A percentile compares a stretch with the other conserved stretches of the same genome.
These are phyloP conservation scores for Skeletonema tropicum DNA, from an alignment of 108 stramenopile genomes.

Conservation along the genomic window DNA sequence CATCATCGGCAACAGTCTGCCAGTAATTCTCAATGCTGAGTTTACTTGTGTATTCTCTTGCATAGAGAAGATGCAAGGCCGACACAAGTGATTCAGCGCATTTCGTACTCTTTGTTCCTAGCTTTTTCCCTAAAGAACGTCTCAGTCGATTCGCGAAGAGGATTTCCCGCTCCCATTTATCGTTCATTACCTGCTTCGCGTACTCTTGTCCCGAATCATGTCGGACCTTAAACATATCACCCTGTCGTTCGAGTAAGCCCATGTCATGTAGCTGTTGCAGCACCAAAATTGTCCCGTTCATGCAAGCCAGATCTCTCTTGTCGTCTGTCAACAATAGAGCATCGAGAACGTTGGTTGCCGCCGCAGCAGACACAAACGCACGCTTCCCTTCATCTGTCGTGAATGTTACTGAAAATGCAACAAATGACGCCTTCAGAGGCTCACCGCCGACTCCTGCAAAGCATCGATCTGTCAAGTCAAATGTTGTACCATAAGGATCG, in stretches of 20 bases:
- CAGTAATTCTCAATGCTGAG: background rate
- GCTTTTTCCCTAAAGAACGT: background rate
- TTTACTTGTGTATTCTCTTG: background rate
- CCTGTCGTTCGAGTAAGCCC: background rate
- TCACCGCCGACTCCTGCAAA: background rate
- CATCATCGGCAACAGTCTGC: background rate
- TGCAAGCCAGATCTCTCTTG: background rate
- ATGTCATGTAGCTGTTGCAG: background rate
- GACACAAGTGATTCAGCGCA: background rate
- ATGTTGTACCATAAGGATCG: background rate
- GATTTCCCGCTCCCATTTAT: background rate
- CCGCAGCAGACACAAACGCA: background rate
- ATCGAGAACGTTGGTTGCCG: background rate
- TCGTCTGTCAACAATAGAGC: background rate
- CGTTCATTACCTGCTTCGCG: background rate
- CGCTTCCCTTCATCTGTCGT: background rate
- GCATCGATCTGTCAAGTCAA: constrained; percentile 1
- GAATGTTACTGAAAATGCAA: background rate
- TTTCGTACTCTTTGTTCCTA: background rate
- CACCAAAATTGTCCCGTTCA: background rate
- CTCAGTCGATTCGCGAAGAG: background rate
- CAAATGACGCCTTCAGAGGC: background rate
- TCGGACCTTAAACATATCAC: background rate
- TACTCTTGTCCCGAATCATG: background rate
- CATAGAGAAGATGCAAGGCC: background rate